Percentiles rank a stretch among this genome's conserved stretches.
Conservation (phyloP, 768 basidiomycete genomes). For the Termitomyces sp. region DNA sequence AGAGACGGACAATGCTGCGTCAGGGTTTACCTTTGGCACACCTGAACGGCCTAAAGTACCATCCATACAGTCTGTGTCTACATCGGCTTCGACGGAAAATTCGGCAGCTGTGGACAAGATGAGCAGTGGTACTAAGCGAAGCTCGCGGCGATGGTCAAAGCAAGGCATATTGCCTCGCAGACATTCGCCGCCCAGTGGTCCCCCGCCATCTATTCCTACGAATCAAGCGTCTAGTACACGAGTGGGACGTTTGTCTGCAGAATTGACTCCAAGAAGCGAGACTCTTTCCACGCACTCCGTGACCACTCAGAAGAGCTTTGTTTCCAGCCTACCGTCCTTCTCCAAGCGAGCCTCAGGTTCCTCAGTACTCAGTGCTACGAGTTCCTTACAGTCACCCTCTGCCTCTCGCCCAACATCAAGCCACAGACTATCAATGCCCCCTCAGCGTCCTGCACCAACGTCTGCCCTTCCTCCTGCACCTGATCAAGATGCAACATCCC, state of each 20-base stretch:
- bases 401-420: constrained; percentile 32
- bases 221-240: constrained; percentile 21
- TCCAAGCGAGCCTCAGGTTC: constrained; percentile 53
- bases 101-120: constrained; percentile 29
- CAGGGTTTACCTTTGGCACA: constrained; percentile 32
- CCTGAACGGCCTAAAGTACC: constrained; percentile 37
- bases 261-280: constrained; percentile 35
- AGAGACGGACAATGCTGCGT: constrained; percentile 24
- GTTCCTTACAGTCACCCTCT: constrained; percentile 37
- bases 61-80: constrained; percentile 45
- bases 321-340: constrained; percentile 46
- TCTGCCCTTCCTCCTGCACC: constrained; percentile 71
- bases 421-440: constrained; percentile 61
- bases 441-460: constrained; percentile 71
- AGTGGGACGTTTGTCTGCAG: constrained; percentile 11
- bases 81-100: constrained; percentile 39
- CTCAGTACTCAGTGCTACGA: constrained; percentile 44
- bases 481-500: constrained; percentile 23
- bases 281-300: constrained; percentile 35
- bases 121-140: constrained; percentile 34
- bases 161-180: constrained; percentile 48
- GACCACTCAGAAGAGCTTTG: constrained; percentile 39
- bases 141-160: constrained; percentile 49
- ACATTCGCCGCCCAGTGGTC: constrained; percentile 56
- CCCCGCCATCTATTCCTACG: constrained; percentile 47